These are phyloP conservation scores for Prototheca stagnorum DNA, from an alignment of 163 green algal genomes.

Conservation along the genomic window DNA sequence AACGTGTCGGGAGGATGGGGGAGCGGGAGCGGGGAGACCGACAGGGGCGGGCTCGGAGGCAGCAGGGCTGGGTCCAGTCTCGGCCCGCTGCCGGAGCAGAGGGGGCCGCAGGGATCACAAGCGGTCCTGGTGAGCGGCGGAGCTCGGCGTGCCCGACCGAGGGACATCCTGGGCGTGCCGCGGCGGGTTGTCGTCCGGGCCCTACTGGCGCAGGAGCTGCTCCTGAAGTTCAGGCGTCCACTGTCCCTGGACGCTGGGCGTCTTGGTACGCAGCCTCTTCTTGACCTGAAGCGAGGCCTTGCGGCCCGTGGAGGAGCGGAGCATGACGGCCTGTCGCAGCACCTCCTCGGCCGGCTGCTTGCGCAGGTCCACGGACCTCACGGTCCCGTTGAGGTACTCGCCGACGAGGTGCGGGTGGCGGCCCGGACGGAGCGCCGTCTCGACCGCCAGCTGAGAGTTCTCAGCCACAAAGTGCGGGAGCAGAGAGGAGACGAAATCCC, in stretches of 20 bases:
- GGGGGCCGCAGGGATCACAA: no score
- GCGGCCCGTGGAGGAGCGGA: conserved; percentile 13
- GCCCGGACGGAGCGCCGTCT: neutral
- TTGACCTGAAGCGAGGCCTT: conserved; percentile 15
- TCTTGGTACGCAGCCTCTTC: conserved; percentile 3
- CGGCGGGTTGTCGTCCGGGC: no score
- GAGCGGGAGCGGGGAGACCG: no score
- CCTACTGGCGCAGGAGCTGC: neutral
- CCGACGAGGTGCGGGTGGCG: conserved; percentile 4
- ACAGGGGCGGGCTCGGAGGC: no score
- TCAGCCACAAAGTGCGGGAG: conserved; percentile 8
- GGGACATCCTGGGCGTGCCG: no score
- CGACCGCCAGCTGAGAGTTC: conserved; percentile 15
- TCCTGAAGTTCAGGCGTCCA: conserved; percentile 12
- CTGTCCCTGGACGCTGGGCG: conserved; percentile 14
- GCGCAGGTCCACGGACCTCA: conserved; percentile 10
- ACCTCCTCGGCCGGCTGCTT: conserved; percentile 14
- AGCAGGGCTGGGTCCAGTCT: no score
- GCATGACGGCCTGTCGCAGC: conserved; percentile 14
- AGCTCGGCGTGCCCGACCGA: no score
- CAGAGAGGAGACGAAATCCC: conserved; percentile 8
- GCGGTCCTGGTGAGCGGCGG: no score
- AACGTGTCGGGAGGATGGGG: no score
- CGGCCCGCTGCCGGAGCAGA: no score
- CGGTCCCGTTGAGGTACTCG: neutral